Base-by-base conservation (phyloP, 2,329 filamentous ascomycete species). In the Macrophomina pseudophaseolina region DNA sequence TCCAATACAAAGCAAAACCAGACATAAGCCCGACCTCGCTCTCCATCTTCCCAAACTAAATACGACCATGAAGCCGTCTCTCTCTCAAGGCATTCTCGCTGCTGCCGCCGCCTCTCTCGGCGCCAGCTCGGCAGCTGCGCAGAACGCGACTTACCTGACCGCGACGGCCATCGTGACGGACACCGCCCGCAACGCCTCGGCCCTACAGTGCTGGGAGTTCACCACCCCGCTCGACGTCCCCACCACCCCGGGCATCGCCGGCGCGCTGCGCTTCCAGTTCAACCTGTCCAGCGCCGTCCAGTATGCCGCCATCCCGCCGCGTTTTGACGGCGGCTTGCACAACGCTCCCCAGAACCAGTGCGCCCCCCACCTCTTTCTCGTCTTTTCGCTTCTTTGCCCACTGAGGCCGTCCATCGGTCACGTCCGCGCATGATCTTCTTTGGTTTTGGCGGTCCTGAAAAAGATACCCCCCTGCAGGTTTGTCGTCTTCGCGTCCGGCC, bases 151-250 rank as follows among this genome's bases (percentile, higher is more conserved):
- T 18, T 51, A 65, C 63, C 71, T 79, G 32, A 75, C 70, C 3
- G 71, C 71, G 7, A 78, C 76, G 8, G 74, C 76, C 14, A 69
- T 79, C 30, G 72, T 77, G 11, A 77, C 76, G 4, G 72, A 72
- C 56, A 23, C 23, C 23, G 54, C 64, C 11, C 68, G 72, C 14
- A 76, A 77, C 69, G 69, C 70, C 60, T 77, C 76, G 7, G 69
- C 69, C 5, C 71, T 78, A 42, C 72, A 78, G 68, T 79, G 76
- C 69, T 79, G 76, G 76, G 69, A 73, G 28, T 72, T 79, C 58
- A 69, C 53, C 32, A 65, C 66, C 4, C 74, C 76, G 3, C 72
- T 78, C 67, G 46, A 64, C 4, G 58, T 68, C 3, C 74, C 75
- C 2, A 70, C 72, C 1, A 68, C 69, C 8, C 74, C 74, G 14